A percentile compares a stretch with the other conserved stretches of the same genome.
Evolutionary conservation across 495 filamentous ascomycete genomes (phyloP).

Genomic region (Evernia prunastri): DNA sequence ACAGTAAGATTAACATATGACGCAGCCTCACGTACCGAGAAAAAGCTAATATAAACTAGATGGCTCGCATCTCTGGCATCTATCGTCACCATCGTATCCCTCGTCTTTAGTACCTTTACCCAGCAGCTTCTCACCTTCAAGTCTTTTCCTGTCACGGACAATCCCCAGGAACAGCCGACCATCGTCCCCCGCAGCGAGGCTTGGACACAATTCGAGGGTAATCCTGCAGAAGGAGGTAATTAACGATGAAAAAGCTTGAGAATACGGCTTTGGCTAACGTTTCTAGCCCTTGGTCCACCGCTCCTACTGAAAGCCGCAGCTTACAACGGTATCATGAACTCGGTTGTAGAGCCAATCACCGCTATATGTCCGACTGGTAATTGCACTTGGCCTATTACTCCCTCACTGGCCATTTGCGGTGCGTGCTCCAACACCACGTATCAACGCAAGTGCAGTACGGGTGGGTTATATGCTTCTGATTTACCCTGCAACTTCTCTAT

Average conservation of each 20-base stretch:
- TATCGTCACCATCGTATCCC: conserved; percentile 34
- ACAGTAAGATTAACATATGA: too few species aligned
- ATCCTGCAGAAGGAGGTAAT: not conserved
- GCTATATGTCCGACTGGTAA: conserved; percentile 42
- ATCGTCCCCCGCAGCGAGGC: not conserved
- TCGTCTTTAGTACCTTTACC: conserved; percentile 40
- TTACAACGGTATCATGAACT: conserved; percentile 34
- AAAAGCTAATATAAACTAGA: conserved; percentile 15
- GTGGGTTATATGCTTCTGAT: too few species aligned
- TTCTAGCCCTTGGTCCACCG: too few species aligned
- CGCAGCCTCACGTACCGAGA: too few species aligned
- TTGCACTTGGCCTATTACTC: conserved; percentile 39
- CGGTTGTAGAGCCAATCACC: conserved; percentile 27
- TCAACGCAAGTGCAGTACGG: conserved; percentile 11
- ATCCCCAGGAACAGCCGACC: not conserved
- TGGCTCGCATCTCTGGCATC: conserved; percentile 39
- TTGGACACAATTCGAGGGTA: not conserved
- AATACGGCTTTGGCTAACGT: too few species aligned
- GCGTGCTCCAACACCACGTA: conserved; percentile 35
- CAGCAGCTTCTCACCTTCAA: conserved; percentile 36
- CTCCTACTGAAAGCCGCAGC: conserved; percentile 35
- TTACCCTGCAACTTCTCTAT: too few species aligned
- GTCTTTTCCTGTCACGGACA: not conserved
- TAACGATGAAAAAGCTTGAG: too few species aligned
- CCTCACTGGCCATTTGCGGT: conserved; percentile 42